These are phyloP conservation scores for Anthoceros angustus DNA, from an alignment of 225 moss, liverwort and hornwort species.

Conservation along the genomic window DNA sequence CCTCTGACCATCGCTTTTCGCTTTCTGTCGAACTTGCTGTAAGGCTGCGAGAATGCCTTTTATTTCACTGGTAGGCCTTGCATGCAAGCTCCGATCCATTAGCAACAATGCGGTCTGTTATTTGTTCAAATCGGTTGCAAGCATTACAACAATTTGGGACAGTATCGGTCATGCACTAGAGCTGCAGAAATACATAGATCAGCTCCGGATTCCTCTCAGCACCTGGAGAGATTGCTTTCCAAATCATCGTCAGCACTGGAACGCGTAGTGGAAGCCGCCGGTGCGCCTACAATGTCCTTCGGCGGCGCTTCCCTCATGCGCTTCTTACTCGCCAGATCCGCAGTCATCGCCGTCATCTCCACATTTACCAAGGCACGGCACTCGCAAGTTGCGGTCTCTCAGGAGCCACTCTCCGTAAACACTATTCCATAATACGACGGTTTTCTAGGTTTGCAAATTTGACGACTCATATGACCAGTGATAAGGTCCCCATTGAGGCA, in stretches of 20 bases:
- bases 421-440: no score
- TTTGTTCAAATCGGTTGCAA: not conserved
- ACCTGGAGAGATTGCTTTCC: constrained; percentile 4
- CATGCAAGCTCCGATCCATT: not conserved
- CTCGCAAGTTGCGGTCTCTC: no score
- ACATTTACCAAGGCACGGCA: no score
- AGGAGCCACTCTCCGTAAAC: no score
- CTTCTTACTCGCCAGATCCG: not conserved
- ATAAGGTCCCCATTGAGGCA: no score
- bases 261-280: not conserved
- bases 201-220: no score
- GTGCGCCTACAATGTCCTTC: not conserved
- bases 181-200: no score
- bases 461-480: no score
- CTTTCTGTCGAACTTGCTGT: constrained; percentile 39
- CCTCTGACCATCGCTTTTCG: constrained; percentile 27
- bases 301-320: not conserved
- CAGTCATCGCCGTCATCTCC: not conserved
- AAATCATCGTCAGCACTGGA: not conserved
- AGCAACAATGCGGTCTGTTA: not conserved
- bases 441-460: no score
- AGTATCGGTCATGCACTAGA: not conserved
- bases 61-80: constrained; percentile 21
- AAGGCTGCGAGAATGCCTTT: constrained; percentile 32
- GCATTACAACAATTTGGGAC: not conserved